Conservation (phyloP, 2,329 filamentous ascomycete genomes). For the Dactylellina parvicollis region DNA sequence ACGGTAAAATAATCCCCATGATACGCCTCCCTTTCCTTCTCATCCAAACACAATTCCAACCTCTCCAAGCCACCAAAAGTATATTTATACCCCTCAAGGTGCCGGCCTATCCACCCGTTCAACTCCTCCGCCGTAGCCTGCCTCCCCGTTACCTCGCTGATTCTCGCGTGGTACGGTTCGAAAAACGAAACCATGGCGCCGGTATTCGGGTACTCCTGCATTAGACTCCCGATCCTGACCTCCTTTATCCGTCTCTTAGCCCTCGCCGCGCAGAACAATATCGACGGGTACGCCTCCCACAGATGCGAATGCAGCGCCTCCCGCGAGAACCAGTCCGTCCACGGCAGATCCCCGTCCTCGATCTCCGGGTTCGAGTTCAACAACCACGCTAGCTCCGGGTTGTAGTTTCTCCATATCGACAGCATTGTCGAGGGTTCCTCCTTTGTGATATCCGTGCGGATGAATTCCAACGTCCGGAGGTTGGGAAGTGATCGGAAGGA, state of each 20-base stretch:
- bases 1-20: constrained; percentile 28
- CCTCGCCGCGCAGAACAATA: constrained; percentile 41
- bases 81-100: constrained; percentile 26
- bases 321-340: constrained; percentile 47
- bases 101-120: constrained; percentile 21
- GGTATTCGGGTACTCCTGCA: constrained; percentile 32
- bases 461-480: constrained; percentile 32
- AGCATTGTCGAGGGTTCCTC: constrained; percentile 46
- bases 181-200: constrained; percentile 44
- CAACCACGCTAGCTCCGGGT: constrained; percentile 36
- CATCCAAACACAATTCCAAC: constrained; percentile 40
- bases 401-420: constrained; percentile 41
- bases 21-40: constrained; percentile 44
- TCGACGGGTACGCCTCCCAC: constrained; percentile 47
- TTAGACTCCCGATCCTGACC: constrained; percentile 23
- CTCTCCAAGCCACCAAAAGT: constrained; percentile 17
- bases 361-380: constrained; percentile 44
- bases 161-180: constrained; percentile 36
- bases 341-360: constrained; percentile 39
- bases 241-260: constrained; percentile 38
- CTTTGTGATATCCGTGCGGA: constrained; percentile 43
- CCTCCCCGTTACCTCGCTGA: constrained; percentile 24
- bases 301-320: constrained; percentile 39
- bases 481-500: constrained; percentile 41
- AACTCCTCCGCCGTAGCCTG: constrained; percentile 27